These are phyloP conservation scores for Colletotrichum camelliae DNA, from an alignment of 2,329 filamentous ascomycete genomes.

Conservation along the genomic window DNA sequence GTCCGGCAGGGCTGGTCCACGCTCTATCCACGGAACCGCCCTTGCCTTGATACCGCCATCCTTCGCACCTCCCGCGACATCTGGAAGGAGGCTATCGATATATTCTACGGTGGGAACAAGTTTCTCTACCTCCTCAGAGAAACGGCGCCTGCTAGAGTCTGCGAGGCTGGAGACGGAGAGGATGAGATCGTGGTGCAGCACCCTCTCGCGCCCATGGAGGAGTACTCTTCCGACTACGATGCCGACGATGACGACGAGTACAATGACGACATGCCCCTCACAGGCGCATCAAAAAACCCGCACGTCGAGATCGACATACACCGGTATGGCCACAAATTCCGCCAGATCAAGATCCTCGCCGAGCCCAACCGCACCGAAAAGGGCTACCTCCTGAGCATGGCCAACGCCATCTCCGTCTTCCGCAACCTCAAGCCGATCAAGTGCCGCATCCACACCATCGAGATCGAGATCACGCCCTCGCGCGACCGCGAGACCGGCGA, in stretches of 20 bases:
- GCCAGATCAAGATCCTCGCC: slow-evolving; percentile 46
- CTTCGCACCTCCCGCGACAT: slow-evolving; percentile 39
- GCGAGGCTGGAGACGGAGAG: slow-evolving; percentile 19
- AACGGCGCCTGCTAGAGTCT: slow-evolving; percentile 32
- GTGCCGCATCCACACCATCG: slow-evolving; percentile 43
- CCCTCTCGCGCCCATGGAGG: background rate
- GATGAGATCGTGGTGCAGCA: slow-evolving; percentile 14
- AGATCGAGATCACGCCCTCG: slow-evolving; percentile 43
- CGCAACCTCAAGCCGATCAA: slow-evolving; percentile 21
- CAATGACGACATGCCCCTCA: background rate
- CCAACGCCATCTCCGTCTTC: slow-evolving; percentile 42
- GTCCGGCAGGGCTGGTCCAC: slow-evolving; percentile 39
- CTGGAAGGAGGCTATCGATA: slow-evolving; percentile 39
- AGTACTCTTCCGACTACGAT: background rate
- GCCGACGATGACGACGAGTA: background rate
- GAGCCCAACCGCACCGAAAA: slow-evolving; percentile 42
- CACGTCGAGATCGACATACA: slow-evolving; percentile 33
- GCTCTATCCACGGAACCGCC: slow-evolving; percentile 31
- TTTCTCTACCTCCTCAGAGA: slow-evolving; percentile 51
- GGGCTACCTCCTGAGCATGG: slow-evolving; percentile 32
- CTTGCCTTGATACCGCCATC: slow-evolving; percentile 33
- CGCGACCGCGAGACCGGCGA: background rate
- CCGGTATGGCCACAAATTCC: slow-evolving; percentile 44
- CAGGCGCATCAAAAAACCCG: slow-evolving; percentile 26
- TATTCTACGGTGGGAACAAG: slow-evolving; percentile 53